Percentiles rank a stretch among this genome's conserved stretches.
Conservation (phyloP, 2,329 filamentous ascomycete genomes). For the Onygenales sp. region DNA sequence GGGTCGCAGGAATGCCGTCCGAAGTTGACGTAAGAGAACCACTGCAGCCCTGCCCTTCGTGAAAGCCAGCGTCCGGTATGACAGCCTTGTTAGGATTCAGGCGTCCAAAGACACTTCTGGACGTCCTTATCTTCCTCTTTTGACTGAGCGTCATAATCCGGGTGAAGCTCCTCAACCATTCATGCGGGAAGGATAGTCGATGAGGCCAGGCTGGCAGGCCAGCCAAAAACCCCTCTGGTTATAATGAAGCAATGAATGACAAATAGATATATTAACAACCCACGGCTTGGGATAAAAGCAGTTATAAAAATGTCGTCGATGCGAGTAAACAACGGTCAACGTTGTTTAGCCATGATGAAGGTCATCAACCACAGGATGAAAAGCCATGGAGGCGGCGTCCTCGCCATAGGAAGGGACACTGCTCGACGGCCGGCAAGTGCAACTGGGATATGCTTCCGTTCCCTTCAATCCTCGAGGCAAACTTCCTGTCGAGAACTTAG, state of each 20-base stretch:
- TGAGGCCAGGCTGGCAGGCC: neutral
- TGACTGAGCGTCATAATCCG: conserved; percentile 14
- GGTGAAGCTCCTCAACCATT: neutral
- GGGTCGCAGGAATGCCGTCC: conserved; percentile 8
- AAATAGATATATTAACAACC: neutral
- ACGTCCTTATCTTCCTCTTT: conserved; percentile 13
- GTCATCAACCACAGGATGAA: too few species aligned
- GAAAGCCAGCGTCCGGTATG: conserved; percentile 8
- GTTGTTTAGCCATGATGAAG: too few species aligned
- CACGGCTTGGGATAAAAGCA: neutral
- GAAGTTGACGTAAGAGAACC: conserved; percentile 19
- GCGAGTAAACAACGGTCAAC: neutral
- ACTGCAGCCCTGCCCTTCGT: conserved; percentile 7
- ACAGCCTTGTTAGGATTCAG: conserved; percentile 15
- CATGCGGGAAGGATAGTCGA: conserved; percentile 1
- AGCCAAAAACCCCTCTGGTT: neutral
- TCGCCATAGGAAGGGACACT: too few species aligned
- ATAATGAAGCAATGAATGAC: neutral
- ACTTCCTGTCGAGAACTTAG: too few species aligned
- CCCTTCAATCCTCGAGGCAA: too few species aligned
- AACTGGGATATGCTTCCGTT: too few species aligned
- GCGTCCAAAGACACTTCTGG: conserved; percentile 18
- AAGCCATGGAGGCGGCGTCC: too few species aligned
- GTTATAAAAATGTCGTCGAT: neutral
- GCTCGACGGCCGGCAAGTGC: too few species aligned